Evolutionary conservation across 169 alveolate species (phyloP).

Genomic region (Theileria parva): DNA sequence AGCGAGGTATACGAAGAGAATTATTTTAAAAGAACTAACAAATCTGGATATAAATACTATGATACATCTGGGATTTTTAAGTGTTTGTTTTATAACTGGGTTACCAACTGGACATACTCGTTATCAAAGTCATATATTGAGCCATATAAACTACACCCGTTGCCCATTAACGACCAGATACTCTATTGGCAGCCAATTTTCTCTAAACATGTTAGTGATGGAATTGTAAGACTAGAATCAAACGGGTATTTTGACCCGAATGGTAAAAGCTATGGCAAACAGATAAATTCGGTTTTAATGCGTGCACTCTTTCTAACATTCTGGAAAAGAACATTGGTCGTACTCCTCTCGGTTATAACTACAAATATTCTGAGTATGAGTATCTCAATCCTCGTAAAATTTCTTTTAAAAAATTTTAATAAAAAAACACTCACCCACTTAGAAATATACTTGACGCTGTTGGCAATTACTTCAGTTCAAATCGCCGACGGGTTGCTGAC

Average conservation of each 20-base stretch:
- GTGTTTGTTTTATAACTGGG: conserved; percentile 43
- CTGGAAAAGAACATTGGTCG: conserved; percentile 19
- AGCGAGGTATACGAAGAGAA: too few species aligned
- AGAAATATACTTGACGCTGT: not conserved
- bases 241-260: not conserved
- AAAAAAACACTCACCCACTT: not conserved
- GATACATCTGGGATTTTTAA: conserved; percentile 24
- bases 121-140: conserved; percentile 1
- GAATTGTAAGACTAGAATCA: conserved; percentile 30
- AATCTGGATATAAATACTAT: not conserved
- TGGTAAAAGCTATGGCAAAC: not conserved
- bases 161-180: conserved; percentile 47
- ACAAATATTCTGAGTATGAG: conserved; percentile 28
- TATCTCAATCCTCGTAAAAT: conserved; percentile 14
- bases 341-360: conserved; percentile 17
- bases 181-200: conserved; percentile 50
- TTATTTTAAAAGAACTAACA: too few species aligned
- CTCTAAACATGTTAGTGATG: conserved; percentile 61
- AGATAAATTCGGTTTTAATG: not conserved
- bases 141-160: conserved; percentile 32
- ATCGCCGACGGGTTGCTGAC: conserved; percentile 1
- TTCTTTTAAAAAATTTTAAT: not conserved
- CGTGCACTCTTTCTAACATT: conserved; percentile 42
- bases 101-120: conserved; percentile 23
- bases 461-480: conserved; percentile 4